Percentiles rank a stretch among this genome's conserved stretches.
These are phyloP conservation scores for Toxoplasma gondii DNA, from an alignment of 169 alveolate species.

Conservation along the genomic window DNA sequence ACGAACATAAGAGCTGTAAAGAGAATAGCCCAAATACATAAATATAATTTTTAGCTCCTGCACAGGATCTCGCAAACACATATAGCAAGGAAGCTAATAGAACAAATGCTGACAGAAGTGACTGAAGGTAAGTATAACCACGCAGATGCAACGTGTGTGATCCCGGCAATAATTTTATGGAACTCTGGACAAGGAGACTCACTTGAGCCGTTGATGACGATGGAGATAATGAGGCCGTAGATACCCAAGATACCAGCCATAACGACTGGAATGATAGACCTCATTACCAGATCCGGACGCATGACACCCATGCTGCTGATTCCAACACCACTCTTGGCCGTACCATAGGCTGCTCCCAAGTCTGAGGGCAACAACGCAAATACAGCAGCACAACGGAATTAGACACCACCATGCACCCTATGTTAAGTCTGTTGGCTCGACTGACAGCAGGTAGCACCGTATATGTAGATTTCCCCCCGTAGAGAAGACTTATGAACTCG, in stretches of 20 bases:
- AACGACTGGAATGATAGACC: conserved; percentile 98
- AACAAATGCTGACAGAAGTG: too few species aligned
- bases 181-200: not conserved
- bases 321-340: conserved; percentile 99
- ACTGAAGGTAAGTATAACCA: too few species aligned
- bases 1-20: too few species aligned
- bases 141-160: too few species aligned
- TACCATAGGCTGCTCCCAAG: conserved; percentile 99
- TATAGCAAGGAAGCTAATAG: too few species aligned
- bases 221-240: conserved; percentile 76
- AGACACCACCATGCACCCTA: not conserved
- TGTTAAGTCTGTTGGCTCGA: not conserved
- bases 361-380: conserved; percentile 71
- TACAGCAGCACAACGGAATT: too few species aligned
- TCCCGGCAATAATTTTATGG: too few species aligned
- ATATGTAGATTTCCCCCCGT: not conserved
- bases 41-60: too few species aligned
- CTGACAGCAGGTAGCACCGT: not conserved
- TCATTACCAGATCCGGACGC: conserved; percentile 99
- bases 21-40: too few species aligned
- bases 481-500: too few species aligned
- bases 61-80: too few species aligned
- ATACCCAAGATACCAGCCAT: conserved; percentile 97
- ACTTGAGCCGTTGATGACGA: conserved; percentile 71
- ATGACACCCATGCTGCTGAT: conserved; percentile 99